phyloP scores from a whole-genome alignment of 2,329 filamentous ascomycete species.

The Polychaeton citri region DNA sequence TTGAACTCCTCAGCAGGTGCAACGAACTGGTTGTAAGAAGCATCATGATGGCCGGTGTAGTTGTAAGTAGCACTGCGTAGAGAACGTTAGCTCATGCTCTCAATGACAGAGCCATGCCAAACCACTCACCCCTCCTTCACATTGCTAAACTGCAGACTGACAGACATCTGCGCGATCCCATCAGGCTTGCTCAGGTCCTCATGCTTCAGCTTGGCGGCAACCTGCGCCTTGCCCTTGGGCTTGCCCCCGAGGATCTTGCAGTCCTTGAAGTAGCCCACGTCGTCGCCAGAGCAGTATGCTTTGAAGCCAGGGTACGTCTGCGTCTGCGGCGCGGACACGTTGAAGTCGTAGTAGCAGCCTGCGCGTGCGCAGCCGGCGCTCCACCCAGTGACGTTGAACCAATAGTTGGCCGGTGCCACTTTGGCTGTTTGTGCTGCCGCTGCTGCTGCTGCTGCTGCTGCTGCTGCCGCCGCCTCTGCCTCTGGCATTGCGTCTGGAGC shows the following conservation, averaged over 20 bases:
- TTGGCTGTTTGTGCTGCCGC: too few species aligned
- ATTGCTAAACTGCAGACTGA: constrained; percentile 5
- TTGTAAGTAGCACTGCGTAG: too few species aligned
- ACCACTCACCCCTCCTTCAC: constrained; percentile 2
- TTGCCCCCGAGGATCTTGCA: constrained; percentile 4
- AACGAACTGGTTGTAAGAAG: too few species aligned
- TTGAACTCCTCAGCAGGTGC: too few species aligned
- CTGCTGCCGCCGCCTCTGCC: too few species aligned
- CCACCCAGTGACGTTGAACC: too few species aligned
- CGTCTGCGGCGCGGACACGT: constrained; percentile 2
- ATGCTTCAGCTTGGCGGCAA: constrained; percentile 2
- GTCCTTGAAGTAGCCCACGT: constrained; percentile 5
- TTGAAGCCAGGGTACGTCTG: constrained; percentile 4
- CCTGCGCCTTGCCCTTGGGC: constrained; percentile 2
- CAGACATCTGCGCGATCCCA: constrained; percentile 3
- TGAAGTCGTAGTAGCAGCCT: constrained; percentile 7
- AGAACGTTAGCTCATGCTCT: too few species aligned
- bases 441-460: too few species aligned
- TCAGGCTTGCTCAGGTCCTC: background rate
- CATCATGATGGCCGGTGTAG: too few species aligned
- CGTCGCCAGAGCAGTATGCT: constrained; percentile 4
- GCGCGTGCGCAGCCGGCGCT: constrained; percentile 3
- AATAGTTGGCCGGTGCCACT: too few species aligned
- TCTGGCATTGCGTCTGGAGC: too few species aligned
- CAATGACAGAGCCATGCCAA: too few species aligned